These are phyloP conservation scores for Kwoniella europaea DNA, from an alignment of 768 basidiomycete genomes.

Conservation along the genomic window DNA sequence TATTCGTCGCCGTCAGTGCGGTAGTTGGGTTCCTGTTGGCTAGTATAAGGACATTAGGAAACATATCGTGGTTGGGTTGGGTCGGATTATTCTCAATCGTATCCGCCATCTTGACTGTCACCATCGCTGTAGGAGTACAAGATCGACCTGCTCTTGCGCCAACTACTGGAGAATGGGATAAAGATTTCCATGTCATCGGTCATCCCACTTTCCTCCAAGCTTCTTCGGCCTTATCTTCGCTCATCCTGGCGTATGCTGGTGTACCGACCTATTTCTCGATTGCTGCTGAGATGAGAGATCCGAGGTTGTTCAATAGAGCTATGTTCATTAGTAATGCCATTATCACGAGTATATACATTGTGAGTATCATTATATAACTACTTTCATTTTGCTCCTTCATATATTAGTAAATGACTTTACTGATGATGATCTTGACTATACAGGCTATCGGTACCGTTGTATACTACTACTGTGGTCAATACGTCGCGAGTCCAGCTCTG, in stretches of 20 bases:
- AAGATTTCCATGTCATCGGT: constrained; percentile 18
- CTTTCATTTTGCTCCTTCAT: too few relatives aligned
- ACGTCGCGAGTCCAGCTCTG: constrained; percentile 56
- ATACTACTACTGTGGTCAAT: constrained; percentile 50
- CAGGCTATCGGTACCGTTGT: constrained; percentile 44
- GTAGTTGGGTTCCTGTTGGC: constrained; percentile 44
- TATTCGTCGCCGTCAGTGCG: constrained; percentile 54
- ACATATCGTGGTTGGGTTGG: constrained; percentile 55
- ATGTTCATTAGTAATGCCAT: constrained; percentile 48
- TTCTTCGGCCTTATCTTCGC: constrained; percentile 54
- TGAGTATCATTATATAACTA: constrained; percentile 13
- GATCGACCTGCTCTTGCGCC: constrained; percentile 45
- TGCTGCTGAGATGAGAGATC: constrained; percentile 58
- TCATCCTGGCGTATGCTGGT: constrained; percentile 56
- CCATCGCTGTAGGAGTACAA: constrained; percentile 41
- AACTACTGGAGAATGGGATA: constrained; percentile 23
- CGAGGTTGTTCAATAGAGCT: constrained; percentile 52
- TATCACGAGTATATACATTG: constrained; percentile 44
- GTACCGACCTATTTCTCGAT: constrained; percentile 42
- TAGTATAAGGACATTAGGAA: constrained; percentile 52
- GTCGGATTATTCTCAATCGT: constrained; percentile 42
- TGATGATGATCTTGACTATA: background rate
- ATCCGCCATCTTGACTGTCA: constrained; percentile 41
- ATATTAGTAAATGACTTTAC: too few relatives aligned
- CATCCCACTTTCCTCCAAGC: constrained; percentile 40